These are phyloP conservation scores for Naganishia randhawae DNA, from an alignment of 768 basidiomycete species.

Conservation along the genomic window DNA sequence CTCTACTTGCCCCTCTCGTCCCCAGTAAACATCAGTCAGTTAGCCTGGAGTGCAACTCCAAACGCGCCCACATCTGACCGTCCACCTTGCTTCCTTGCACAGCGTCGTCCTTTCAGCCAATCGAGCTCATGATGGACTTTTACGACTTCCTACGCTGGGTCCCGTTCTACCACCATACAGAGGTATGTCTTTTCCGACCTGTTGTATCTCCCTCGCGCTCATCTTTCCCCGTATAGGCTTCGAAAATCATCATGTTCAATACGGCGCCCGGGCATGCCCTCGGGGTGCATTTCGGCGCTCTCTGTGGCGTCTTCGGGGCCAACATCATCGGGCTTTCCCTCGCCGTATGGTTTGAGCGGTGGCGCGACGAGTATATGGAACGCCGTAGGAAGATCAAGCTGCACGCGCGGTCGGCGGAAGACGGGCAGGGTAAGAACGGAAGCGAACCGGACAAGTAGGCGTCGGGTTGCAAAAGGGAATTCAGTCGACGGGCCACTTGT, in stretches of 20 bases:
- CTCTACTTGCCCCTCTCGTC: not conserved
- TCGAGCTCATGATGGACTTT: slow-evolving; percentile 42
- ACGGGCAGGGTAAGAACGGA: slow-evolving; percentile 1
- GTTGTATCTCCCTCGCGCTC: not conserved
- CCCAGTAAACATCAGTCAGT: slow-evolving; percentile 44
- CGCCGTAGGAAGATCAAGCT: slow-evolving; percentile 30
- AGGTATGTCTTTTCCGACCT: slow-evolving; percentile 12
- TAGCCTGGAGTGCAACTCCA: not conserved
- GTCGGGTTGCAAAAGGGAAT: too few relatives aligned
- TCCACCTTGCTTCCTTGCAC: not conserved
- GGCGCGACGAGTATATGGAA: slow-evolving; percentile 35
- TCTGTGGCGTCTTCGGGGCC: slow-evolving; percentile 45
- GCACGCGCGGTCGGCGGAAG: slow-evolving; percentile 7
- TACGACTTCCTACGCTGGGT: slow-evolving; percentile 44
- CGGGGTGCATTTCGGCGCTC: slow-evolving; percentile 45
- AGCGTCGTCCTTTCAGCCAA: slow-evolving; percentile 49
- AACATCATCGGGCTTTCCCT: slow-evolving; percentile 36
- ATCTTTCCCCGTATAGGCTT: slow-evolving; percentile 23
- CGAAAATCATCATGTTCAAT: slow-evolving; percentile 49
- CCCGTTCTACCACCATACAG: slow-evolving; percentile 39
- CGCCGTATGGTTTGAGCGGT: slow-evolving; percentile 39
- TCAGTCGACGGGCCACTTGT: too few relatives aligned
- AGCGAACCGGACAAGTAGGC: not conserved
- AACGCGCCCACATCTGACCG: not conserved
- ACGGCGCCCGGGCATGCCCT: slow-evolving; percentile 37